Evolutionary conservation across 169 alveolate genomes (phyloP), one percentile per base, ranked within the genome.

Genomic region (Eimeria falciformis): DNA sequence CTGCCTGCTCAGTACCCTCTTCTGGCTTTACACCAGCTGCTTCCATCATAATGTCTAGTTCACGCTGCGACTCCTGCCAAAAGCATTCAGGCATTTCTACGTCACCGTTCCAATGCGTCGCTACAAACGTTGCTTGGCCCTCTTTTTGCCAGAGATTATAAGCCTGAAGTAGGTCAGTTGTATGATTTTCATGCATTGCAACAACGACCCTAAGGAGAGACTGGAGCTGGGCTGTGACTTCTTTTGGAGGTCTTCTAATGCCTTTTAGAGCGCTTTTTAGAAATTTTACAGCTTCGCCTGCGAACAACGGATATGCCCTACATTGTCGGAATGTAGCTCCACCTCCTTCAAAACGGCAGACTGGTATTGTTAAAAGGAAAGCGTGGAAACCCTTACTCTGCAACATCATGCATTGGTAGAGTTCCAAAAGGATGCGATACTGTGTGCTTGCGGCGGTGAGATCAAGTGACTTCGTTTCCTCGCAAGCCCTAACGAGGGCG

Each of bases 11-110:
- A 27, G 73, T 14, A n/a, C 37, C 89, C 58, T 5, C 14, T 4
- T 29, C 89, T 37, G 18, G 50, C 55, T 14, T 9, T 81, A 53
- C 55, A 33, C 75, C 75, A 81, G 89, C 58, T 40, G 50, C 75
- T 14, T 71, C 29, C 58, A 81, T n/a, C 73, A 81, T 81, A 56
- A 29, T 55, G 56, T 81, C 27, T 27, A 53, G 89, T 45, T 81
- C 89, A 23, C 27, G 56, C 55, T 81, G 89, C 37, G 89, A 81
- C 73, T 53, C 50, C 58, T 81, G 89, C 89, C 89, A 81, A 5
- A 75, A 81, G 77, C 89, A 81, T 27, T 81, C 73, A 9, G 55
- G 43, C 62, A 9, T 5, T 14, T 81, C 89, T 50, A 81, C 55
- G 58, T 7, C 33, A 7, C 37, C 89, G 40, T 55, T 81, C 77